These are phyloP conservation scores for Zymoseptoria passerinii DNA, from an alignment of 2,329 filamentous ascomycete genomes.

Conservation along the genomic window DNA sequence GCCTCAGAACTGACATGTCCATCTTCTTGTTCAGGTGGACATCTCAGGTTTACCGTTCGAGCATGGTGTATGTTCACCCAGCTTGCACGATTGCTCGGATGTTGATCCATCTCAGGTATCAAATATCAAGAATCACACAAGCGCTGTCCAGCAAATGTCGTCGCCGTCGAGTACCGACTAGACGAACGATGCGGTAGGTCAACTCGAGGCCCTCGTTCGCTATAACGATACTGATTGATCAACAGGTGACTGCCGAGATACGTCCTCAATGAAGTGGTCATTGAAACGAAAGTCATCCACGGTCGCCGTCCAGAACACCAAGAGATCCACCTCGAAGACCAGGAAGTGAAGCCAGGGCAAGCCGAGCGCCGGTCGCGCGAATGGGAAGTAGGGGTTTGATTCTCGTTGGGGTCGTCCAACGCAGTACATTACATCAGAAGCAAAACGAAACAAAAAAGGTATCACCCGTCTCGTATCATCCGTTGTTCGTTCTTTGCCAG, in stretches of 20 bases:
- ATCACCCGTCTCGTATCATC: neutral
- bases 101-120: slow-evolving; percentile 20
- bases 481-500: neutral
- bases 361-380: neutral
- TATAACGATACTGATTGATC: neutral
- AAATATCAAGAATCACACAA: slow-evolving; percentile 47
- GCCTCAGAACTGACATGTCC: too few species aligned
- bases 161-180: slow-evolving; percentile 44
- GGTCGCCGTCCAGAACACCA: slow-evolving; percentile 8
- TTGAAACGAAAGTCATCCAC: slow-evolving; percentile 13
- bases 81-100: neutral
- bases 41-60: slow-evolving; percentile 48
- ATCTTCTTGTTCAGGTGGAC: slow-evolving; percentile 25
- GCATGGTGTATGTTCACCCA: slow-evolving; percentile 43
- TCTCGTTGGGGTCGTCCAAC: neutral
- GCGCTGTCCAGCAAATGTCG: slow-evolving; percentile 48
- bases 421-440: neutral
- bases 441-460: neutral
- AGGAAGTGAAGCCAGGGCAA: neutral
- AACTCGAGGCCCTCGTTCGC: neutral
- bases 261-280: slow-evolving; percentile 11
- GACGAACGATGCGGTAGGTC: slow-evolving; percentile 41
- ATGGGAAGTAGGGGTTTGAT: neutral
- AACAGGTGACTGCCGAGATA: slow-evolving; percentile 17
- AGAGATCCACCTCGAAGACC: neutral